A percentile compares a stretch with the other conserved stretches of the same genome.
These are phyloP conservation scores for Trichosanthes cucumerina DNA, from an alignment of 306 rosid genomes.

Conservation along the genomic window DNA sequence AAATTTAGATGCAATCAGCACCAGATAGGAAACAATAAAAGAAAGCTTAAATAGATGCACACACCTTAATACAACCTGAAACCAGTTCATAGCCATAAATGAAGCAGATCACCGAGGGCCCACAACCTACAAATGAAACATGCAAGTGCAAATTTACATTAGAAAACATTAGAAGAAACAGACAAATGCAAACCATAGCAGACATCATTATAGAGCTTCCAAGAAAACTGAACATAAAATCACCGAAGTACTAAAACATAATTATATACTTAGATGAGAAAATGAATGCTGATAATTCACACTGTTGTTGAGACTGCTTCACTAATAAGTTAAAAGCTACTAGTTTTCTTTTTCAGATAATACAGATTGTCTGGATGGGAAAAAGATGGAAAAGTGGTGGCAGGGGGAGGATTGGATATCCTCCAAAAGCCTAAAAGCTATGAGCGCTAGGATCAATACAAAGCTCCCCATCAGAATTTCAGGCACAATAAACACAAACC, in stretches of 20 bases:
- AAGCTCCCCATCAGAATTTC: not conserved
- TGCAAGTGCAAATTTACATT: not conserved
- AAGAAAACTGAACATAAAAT: not conserved
- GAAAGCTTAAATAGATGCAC: not conserved
- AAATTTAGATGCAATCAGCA: not conserved
- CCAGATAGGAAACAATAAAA: not conserved
- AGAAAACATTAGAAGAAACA: not conserved
- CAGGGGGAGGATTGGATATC: not conserved
- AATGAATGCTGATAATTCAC: not conserved
- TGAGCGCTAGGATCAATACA: not conserved
- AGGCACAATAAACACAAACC: not conserved
- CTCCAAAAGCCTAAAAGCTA: not conserved
- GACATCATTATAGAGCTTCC: not conserved
- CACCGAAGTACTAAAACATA: not conserved
- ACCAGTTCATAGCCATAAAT: not conserved
- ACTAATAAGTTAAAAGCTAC: not conserved
- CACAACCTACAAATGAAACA: slow-evolving; percentile 1
- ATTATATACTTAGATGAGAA: not conserved
- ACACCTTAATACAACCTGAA: not conserved
- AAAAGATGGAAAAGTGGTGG: not conserved
- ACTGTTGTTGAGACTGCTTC: not conserved
- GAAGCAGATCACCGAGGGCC: not conserved
- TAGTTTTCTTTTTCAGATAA: not conserved
- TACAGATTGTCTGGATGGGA: not conserved
- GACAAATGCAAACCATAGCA: not conserved